Conservation (phyloP, 2,329 filamentous ascomycete species). For the Fusarium sterilihyphosum region DNA sequence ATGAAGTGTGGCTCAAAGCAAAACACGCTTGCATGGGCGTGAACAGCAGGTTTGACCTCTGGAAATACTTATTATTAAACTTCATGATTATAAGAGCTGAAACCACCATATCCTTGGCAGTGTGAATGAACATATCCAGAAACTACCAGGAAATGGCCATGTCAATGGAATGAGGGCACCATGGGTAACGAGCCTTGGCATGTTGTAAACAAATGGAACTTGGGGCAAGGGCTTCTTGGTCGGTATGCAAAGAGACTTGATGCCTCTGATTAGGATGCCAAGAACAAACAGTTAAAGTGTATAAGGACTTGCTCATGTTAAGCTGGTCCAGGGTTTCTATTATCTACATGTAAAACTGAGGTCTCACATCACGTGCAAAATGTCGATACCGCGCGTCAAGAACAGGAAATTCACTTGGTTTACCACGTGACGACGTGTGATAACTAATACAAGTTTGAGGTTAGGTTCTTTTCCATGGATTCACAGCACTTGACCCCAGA, state of each 20-base stretch:
- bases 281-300: neutral
- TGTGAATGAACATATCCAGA: neutral
- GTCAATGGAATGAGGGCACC: constrained; percentile 22
- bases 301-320: neutral
- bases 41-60: neutral
- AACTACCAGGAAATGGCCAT: constrained; percentile 7
- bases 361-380: neutral
- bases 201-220: neutral
- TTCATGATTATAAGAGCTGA: constrained; percentile 2
- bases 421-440: constrained; percentile 14
- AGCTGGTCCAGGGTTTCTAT: neutral
- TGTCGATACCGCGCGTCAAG: too few relatives aligned
- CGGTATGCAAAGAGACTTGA: neutral
- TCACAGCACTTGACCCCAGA: neutral
- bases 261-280: neutral
- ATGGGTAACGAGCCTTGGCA: constrained; percentile 5
- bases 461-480: neutral
- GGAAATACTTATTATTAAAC: constrained; percentile 1
- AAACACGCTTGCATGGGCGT: neutral
- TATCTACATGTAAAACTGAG: neutral
- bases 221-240: neutral
- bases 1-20: neutral
- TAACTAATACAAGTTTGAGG: neutral
- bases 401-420: neutral
- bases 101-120: constrained; percentile 9